Evolutionary conservation across 2,329 filamentous ascomycete species (phyloP), one percentile per base, ranked within the genome.

Genomic region (Aspergillus latus): DNA sequence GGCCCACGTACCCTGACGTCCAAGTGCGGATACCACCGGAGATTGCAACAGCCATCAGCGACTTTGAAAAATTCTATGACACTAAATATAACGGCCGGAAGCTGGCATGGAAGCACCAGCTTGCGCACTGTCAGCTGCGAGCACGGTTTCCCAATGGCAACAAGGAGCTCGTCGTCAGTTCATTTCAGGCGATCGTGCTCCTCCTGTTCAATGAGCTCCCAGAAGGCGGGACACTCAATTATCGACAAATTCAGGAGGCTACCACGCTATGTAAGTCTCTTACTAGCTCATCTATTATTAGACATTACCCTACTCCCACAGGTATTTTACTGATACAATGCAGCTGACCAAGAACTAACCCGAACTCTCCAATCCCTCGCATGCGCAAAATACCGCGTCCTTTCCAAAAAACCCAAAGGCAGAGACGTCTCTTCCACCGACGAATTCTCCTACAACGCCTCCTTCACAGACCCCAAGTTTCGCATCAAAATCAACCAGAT

Each of bases 401-500:
- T 99, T 15, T 82, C 78, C 43, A 99, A 99, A 75, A 84, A 88
- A 59, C 94, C 94, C 36, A 92, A 90, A 73, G 88, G 90, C 51
- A 85, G 87, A 53, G 92, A 99, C 0, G 86, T 99, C 63, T 82
- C 83, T 57, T 69, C 79, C 0, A 90, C 84, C 0, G 95, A 99
- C 74, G 89, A 87, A 0, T 99, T 99, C 68, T 85, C 84, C 0
- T 87, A 96, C 68, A 97, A 97, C 76, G 74, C 82, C 44, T 72
- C 72, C 13, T 99, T 99, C 74, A 78, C 78, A 2, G 88, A 97
- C 68, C 82, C 87, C 16, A 96, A 94, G 74, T 89, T 90, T 74
- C 86, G 92, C 55, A 87, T 99, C 76, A 99, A 99, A 79, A 97
- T 99, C 79, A 99, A 97, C 76, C 93, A 97, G 75, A 94, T 99